phyloP scores from a whole-genome alignment of 2,329 filamentous ascomycete genomes.

The Blastomyces gilchristii region DNA sequence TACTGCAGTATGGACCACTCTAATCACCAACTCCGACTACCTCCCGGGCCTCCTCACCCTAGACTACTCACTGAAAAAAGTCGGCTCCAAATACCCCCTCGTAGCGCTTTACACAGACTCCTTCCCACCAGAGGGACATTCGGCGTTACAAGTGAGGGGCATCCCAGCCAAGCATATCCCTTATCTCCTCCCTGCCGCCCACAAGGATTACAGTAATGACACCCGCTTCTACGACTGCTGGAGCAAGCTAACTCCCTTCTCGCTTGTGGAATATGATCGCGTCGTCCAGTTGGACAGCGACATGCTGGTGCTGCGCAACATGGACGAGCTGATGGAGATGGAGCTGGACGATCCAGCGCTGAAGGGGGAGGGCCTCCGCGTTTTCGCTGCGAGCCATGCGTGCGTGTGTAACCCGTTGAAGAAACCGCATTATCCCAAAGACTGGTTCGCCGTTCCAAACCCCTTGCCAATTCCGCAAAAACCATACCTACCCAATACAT shows the following conservation, averaged over 20 bases:
- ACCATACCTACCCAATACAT: background rate
- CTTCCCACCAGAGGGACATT: conserved; percentile 58
- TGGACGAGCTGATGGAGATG: conserved; percentile 88
- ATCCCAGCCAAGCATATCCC: conserved; percentile 62
- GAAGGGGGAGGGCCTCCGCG: conserved; percentile 46
- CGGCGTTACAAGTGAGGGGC: conserved; percentile 56
- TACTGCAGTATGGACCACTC: conserved; percentile 64
- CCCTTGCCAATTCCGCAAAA: too few relatives aligned
- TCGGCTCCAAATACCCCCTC: conserved; percentile 61
- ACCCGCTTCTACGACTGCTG: conserved; percentile 83
- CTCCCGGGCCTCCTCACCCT: conserved; percentile 74
- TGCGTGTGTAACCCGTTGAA: conserved; percentile 77
- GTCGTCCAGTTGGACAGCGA: conserved; percentile 80
- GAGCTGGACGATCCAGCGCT: conserved; percentile 51
- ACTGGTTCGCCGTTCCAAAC: conserved; percentile 46
- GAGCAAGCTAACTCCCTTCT: conserved; percentile 75
- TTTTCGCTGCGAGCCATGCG: conserved; percentile 76
- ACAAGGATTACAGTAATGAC: conserved; percentile 63
- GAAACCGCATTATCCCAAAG: conserved; percentile 64
- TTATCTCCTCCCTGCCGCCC: conserved; percentile 57
- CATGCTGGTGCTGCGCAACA: conserved; percentile 73
- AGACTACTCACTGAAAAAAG: conserved; percentile 60
- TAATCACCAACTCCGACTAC: conserved; percentile 78
- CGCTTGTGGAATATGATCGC: conserved; percentile 62
- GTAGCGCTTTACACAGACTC: conserved; percentile 73